Base-by-base conservation (phyloP, 2,329 filamentous ascomycete species). In the Orbilia quercus region DNA sequence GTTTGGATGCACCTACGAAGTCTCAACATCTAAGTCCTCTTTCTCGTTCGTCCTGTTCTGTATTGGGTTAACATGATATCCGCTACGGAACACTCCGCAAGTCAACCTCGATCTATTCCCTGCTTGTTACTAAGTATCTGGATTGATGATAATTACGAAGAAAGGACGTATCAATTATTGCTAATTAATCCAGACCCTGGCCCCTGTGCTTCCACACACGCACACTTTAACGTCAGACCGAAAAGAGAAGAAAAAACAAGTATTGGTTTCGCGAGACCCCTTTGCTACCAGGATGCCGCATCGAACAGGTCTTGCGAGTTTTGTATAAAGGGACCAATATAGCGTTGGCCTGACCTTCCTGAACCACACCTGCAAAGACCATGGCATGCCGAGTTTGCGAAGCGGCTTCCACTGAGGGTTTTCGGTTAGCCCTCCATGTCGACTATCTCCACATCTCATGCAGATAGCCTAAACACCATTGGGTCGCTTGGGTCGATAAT, bases 401-500 rank as follows among this genome's bases (percentile, higher is more conserved):
- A 73, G 51, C 48, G 59, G 67, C 55, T 69, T 23, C 51, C 53
- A 34, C 48, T 62, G 69, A 66, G 48, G 47, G 53, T 73, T 66
- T 62, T 66, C 69, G 60, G 60, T 66, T 66, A 62, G 53, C 62
- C 53, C 67, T 72, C 67, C 67, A 72, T 65, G 67, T 62, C 67
- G 66, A 53, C 48, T 66, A 66, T 66, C 69, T 66, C 69, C 69
- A 73, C 69, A 73, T 51, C 60, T 59, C 55, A 60, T 66, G 60
- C 60, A 55, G 54, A 65, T 57, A 65, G 67, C 54, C 54, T 60
- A 54, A 65, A 66, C 31, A 44, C 69, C 55, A 73, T 73, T 73
- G 69, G 69, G 59, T 66, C 69, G 69, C 69, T 73, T 73, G 60
- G 54, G 36, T 54, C 22, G 54, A 73, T 73, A 73, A 73, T 73